Evolutionary conservation across 257 asterid species (phyloP).

Genomic region (Petunia secreta): DNA sequence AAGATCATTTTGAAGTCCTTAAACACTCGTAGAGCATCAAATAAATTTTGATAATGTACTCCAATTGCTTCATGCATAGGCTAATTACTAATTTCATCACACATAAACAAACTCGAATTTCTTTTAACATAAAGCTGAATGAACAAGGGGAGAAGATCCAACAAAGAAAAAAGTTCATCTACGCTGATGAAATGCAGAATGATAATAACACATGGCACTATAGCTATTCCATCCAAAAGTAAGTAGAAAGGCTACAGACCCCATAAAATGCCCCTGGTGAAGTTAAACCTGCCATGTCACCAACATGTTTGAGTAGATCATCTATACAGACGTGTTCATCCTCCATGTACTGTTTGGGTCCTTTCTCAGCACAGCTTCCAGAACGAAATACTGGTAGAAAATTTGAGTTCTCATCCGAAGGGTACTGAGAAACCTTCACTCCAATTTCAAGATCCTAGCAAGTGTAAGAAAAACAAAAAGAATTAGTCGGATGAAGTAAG

Average conservation of each 20-base stretch:
- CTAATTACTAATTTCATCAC: neutral
- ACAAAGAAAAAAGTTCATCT: neutral
- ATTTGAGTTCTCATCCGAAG: slow-evolving; percentile 55
- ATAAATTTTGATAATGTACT: neutral
- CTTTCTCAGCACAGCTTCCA: slow-evolving; percentile 94
- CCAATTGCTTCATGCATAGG: too few relatives aligned
- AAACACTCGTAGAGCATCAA: neutral
- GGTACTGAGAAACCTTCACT: slow-evolving; percentile 44
- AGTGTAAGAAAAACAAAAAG: slow-evolving; percentile 8
- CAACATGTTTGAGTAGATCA: slow-evolving; percentile 62
- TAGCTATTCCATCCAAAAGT: neutral
- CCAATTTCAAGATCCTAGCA: slow-evolving; percentile 57
- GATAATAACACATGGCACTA: neutral
- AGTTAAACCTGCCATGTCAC: slow-evolving; percentile 52
- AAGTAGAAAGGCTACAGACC: slow-evolving; percentile 54
- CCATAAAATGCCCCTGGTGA: slow-evolving; percentile 92
- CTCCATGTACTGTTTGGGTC: slow-evolving; percentile 94
- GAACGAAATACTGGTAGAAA: slow-evolving; percentile 74
- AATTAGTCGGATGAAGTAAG: neutral
- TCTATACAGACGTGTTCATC: slow-evolving; percentile 90
- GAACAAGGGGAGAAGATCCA: neutral
- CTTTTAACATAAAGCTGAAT: neutral
- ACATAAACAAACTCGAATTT: neutral
- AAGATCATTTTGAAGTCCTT: neutral
- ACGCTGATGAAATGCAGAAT: neutral